These are phyloP conservation scores for Tylopilus vinaceipallidus DNA, from an alignment of 768 basidiomycete genomes.

Conservation along the genomic window DNA sequence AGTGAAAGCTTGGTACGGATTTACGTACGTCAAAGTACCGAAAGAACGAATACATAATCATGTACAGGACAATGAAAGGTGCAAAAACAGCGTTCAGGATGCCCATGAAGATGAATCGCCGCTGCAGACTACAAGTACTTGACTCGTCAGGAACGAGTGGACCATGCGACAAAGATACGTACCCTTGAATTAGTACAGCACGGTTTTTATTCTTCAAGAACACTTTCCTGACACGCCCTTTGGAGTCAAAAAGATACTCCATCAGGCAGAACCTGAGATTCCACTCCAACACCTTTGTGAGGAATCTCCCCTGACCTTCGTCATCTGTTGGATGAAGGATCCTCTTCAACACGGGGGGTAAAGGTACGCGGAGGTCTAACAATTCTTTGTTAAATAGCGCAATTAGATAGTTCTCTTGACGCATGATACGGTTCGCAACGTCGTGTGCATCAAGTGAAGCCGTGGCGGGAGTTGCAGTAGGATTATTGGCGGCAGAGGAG, in stretches of 20 bases:
- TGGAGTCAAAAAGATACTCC: slow-evolving; percentile 91
- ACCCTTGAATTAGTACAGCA: slow-evolving; percentile 80
- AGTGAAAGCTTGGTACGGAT: not conserved
- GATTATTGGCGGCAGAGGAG: slow-evolving; percentile 54
- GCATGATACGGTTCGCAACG: slow-evolving; percentile 95
- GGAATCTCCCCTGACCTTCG: slow-evolving; percentile 68
- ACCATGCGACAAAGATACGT: slow-evolving; percentile 24
- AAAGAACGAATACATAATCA: slow-evolving; percentile 99
- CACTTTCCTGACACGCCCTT: slow-evolving; percentile 85
- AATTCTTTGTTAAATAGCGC: slow-evolving; percentile 97
- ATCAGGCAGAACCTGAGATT: slow-evolving; percentile 94
- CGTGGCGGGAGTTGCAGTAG: slow-evolving; percentile 59
- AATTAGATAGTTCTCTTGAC: slow-evolving; percentile 98
- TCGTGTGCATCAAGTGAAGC: slow-evolving; percentile 97
- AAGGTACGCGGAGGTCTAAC: slow-evolving; percentile 80
- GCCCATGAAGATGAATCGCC: slow-evolving; percentile 96
- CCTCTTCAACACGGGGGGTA: slow-evolving; percentile 58
- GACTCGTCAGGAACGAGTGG: slow-evolving; percentile 1
- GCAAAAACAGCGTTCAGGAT: slow-evolving; percentile 93
- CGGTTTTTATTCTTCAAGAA: slow-evolving; percentile 88
- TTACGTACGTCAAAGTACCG: slow-evolving; percentile 92
- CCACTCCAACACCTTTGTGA: slow-evolving; percentile 95
- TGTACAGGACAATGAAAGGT: slow-evolving; percentile 95
- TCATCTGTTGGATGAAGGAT: slow-evolving; percentile 44
- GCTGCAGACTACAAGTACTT: slow-evolving; percentile 52